Percentiles rank a stretch among this genome's conserved stretches.
phyloP scores from a whole-genome alignment of 1,284 basidiomycete species.

The Fistulinella cinereoalba region DNA sequence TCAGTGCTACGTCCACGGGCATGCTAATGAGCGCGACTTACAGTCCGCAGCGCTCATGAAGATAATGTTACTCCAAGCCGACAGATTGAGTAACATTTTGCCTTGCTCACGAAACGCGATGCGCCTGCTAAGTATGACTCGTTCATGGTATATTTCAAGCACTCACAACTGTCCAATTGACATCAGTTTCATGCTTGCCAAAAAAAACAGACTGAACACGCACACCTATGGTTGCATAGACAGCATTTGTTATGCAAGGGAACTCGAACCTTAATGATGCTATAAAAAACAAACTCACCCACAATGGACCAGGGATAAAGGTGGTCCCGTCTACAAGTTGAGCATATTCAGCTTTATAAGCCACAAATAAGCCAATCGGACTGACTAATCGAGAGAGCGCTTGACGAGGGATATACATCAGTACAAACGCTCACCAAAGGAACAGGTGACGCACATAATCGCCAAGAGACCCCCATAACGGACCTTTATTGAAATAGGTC shows the following conservation, averaged over 20 bases:
- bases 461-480: slow-evolving; percentile 5
- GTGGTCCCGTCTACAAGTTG: background rate
- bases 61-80: background rate
- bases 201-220: background rate
- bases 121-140: too few species aligned
- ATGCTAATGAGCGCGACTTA: slow-evolving; percentile 2
- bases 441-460: slow-evolving; percentile 1
- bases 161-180: background rate
- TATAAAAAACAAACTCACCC: background rate
- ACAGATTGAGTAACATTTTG: background rate
- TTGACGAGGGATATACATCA: background rate
- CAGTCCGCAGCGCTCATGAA: slow-evolving; percentile 2
- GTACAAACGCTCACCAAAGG: background rate
- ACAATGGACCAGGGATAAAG: slow-evolving; percentile 9
- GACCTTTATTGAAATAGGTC: background rate
- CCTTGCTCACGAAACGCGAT: background rate
- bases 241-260: background rate
- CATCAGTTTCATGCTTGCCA: background rate
- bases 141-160: too few species aligned
- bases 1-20: background rate
- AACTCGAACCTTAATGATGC: background rate
- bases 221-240: slow-evolving; percentile 1
- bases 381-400: slow-evolving; percentile 1
- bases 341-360: background rate
- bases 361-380: background rate